Evolutionary conservation across 208 protist genomes (phyloP), one percentile per base, ranked within the genome.

Genomic region (Blastocrithidia nonstop): DNA sequence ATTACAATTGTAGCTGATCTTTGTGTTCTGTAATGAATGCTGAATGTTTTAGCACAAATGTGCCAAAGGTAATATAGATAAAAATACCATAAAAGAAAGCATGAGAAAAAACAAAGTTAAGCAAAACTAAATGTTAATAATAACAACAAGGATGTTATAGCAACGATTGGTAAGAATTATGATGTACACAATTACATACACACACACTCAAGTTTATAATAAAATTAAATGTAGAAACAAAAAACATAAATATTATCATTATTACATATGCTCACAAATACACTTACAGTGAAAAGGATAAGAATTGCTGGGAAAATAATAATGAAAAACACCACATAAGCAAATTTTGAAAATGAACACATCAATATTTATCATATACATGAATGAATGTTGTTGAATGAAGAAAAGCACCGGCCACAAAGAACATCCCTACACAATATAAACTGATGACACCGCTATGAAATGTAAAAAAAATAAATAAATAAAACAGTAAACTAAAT

Each of bases 91-190:
- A 42, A 13, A 23, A 26, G 23, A 41, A 22, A 16, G 11, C 16
- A 6, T 3, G 16, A 5, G 23, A 27, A 3, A 4, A 36, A 25
- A 17, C 1, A 41, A n/a, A 45, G 24, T 31, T 25, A 27, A 15
- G 6, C 0, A 42, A 32, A 9, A 54, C 44, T 31, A 54, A 22
- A 44, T 25, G 1, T 37, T 55, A 17, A 26, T 40, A 16, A 47
- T 3, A 17, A 61, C 8, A n/a, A n/a, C n/a, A n/a, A n/a, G n/a
- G n/a, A n/a, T n/a, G n/a, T n/a, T n/a, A n/a, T n/a, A n/a, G n/a
- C n/a, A n/a, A n/a, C n/a, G n/a, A n/a, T n/a, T n/a, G n/a, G n/a
- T n/a, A n/a, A n/a, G n/a, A n/a, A n/a, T n/a, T n/a, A n/a, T n/a
- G 11, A 35, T 35, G n/a, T 35, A 35, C 6, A 51, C 45, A 42